These are phyloP conservation scores for Stagonosporopsis cucurbitacearum DNA, from an alignment of 2,329 filamentous ascomycete species.

Conservation along the genomic window DNA sequence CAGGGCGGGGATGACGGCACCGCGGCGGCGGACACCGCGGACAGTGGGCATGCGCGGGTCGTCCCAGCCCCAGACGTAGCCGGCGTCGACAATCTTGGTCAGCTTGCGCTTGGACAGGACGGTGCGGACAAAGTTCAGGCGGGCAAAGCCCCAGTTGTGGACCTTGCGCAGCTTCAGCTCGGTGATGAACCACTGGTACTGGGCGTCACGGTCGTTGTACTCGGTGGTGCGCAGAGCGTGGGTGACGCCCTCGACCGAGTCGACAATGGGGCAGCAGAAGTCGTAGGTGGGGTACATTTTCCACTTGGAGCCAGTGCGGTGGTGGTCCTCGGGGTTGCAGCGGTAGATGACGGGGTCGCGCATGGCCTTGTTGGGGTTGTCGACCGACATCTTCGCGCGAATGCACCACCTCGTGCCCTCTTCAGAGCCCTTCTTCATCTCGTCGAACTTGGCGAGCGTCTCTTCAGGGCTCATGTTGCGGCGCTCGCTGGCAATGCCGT, in stretches of 20 bases:
- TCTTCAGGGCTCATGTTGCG: conserved; percentile 82
- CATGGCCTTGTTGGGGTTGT: conserved; percentile 94
- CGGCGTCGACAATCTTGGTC: conserved; percentile 79
- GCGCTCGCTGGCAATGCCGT: conserved; percentile 80
- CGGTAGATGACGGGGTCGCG: conserved; percentile 97
- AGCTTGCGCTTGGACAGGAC: conserved; percentile 87
- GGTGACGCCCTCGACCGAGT: conserved; percentile 81
- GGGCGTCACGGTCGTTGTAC: conserved; percentile 85
- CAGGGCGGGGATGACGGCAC: conserved; percentile 79
- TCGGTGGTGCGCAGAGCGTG: conserved; percentile 84
- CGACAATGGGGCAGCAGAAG: conserved; percentile 82
- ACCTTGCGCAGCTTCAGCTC: conserved; percentile 76
- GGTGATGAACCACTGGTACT: conserved; percentile 86
- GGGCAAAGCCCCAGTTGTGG: conserved; percentile 84
- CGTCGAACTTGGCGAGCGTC: conserved; percentile 83
- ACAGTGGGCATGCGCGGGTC: conserved; percentile 87
- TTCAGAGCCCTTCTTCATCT: conserved; percentile 87
- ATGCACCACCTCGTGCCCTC: conserved; percentile 88
- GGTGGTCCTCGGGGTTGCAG: conserved; percentile 77
- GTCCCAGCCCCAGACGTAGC: conserved; percentile 82
- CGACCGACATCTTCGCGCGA: conserved; percentile 88
- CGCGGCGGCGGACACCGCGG: conserved; percentile 77
- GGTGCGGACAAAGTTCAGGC: conserved; percentile 83
- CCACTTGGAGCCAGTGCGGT: conserved; percentile 79
- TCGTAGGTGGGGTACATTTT: conserved; percentile 91